phyloP scores from a whole-genome alignment of 257 asterid species.

The Henckelia pumila region DNA sequence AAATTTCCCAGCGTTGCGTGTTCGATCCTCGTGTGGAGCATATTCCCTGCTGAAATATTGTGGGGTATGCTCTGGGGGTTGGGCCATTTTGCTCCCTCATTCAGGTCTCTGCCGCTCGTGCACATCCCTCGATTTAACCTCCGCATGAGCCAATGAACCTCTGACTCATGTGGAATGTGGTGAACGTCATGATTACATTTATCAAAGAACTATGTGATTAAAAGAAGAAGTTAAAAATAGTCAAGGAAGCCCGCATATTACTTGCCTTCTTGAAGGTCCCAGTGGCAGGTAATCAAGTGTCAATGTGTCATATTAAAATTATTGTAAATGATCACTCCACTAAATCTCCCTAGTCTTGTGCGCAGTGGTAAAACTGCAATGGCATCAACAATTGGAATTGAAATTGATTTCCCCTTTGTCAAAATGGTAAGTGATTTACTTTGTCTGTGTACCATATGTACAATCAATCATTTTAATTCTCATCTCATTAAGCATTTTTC shows the following conservation, averaged over 20 bases:
- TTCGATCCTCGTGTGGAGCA: too few species aligned
- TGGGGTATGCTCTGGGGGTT: too few species aligned
- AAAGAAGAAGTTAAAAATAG: conserved; percentile 57
- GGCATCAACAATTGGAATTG: conserved; percentile 91
- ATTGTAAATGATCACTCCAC: conserved; percentile 15
- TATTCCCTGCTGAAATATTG: too few species aligned
- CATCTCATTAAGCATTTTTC: neutral
- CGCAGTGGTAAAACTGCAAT: conserved; percentile 98
- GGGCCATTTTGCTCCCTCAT: too few species aligned
- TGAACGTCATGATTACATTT: conserved; percentile 41
- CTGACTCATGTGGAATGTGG: too few species aligned
- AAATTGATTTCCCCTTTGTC: conserved; percentile 91
- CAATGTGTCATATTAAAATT: conserved; percentile 21
- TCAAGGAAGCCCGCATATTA: conserved; percentile 81
- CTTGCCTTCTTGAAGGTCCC: conserved; percentile 97
- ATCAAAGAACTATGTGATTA: conserved; percentile 44
- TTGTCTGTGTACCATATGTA: neutral
- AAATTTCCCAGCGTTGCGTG: too few species aligned
- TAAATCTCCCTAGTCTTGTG: conserved; percentile 27
- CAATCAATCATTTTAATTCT: conserved; percentile 17
- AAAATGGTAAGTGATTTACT: conserved; percentile 73
- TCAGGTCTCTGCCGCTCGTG: too few species aligned
- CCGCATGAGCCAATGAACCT: too few species aligned
- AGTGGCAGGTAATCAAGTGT: conserved; percentile 77
- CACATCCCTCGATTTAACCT: too few species aligned